Evolutionary conservation across 768 basidiomycete genomes (phyloP).

Genomic region (Tephrocybe sp.): DNA sequence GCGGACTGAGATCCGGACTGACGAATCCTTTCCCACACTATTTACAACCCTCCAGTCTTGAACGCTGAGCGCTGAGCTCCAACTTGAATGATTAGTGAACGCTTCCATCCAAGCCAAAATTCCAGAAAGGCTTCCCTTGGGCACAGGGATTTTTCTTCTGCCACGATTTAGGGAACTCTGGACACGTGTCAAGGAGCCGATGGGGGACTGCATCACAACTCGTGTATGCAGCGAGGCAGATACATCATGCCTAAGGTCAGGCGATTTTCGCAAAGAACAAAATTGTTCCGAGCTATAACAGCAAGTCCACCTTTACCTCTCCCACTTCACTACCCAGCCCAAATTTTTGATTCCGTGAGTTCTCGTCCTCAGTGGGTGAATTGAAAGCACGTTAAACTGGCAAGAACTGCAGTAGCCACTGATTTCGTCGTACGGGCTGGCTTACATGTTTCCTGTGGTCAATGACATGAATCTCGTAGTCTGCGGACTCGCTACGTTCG

Average conservation of each 20-base stretch:
- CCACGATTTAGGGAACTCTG: no score
- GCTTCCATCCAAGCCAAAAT: no score
- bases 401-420: background rate
- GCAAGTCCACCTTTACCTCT: background rate
- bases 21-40: no score
- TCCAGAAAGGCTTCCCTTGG: no score
- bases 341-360: background rate
- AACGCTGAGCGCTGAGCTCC: no score
- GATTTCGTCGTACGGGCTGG: background rate
- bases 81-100: no score
- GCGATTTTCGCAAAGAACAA: slow-evolving; percentile 5
- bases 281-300: background rate
- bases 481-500: slow-evolving; percentile 58
- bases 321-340: background rate
- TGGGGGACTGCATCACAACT: slow-evolving; percentile 12
- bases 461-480: slow-evolving; percentile 56
- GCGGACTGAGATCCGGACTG: no score
- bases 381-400: background rate
- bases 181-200: slow-evolving; percentile 9
- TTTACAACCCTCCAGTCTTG: no score
- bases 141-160: no score
- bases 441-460: slow-evolving; percentile 43
- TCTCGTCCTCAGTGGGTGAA: background rate
- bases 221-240: slow-evolving; percentile 26
- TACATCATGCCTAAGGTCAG: slow-evolving; percentile 19